Conservation (phyloP, 805 yeast species). For the Blastobotrys robertii region DNA sequence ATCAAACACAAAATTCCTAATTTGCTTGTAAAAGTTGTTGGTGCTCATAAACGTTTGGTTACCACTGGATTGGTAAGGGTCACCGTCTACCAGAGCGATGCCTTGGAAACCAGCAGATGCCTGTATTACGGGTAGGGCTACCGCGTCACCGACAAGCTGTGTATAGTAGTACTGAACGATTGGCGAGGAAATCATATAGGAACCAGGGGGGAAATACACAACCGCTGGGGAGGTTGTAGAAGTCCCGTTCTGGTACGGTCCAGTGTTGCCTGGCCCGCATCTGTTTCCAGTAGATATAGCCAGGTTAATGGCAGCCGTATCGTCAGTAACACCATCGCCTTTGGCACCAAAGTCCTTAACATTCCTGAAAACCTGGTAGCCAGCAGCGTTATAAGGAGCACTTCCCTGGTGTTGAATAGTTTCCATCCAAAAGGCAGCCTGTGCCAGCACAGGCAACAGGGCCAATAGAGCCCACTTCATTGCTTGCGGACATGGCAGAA, state of each 20-base stretch:
- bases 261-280: too few species aligned
- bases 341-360: conserved; percentile 6
- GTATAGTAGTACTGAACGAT: conserved; percentile 5
- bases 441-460: too few species aligned
- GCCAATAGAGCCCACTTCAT: too few species aligned
- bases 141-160: conserved; percentile 3
- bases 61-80: neutral
- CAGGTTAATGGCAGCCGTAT: conserved; percentile 4
- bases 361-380: conserved; percentile 7
- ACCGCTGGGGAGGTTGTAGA: conserved; percentile 5
- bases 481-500: too few species aligned
- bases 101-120: conserved; percentile 1
- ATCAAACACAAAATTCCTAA: conserved; percentile 4
- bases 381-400: too few species aligned
- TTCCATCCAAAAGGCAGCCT: too few species aligned
- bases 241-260: neutral
- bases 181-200: neutral
- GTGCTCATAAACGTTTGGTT: conserved; percentile 4
- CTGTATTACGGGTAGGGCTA: neutral
- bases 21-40: conserved; percentile 3
- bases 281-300: conserved; percentile 4
- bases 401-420: too few species aligned
- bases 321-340: conserved; percentile 1
- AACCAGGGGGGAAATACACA: conserved; percentile 5
- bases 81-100: conserved; percentile 1